Conservation (phyloP, 73 alveolate species). For the Tetrahymena borealis region DNA sequence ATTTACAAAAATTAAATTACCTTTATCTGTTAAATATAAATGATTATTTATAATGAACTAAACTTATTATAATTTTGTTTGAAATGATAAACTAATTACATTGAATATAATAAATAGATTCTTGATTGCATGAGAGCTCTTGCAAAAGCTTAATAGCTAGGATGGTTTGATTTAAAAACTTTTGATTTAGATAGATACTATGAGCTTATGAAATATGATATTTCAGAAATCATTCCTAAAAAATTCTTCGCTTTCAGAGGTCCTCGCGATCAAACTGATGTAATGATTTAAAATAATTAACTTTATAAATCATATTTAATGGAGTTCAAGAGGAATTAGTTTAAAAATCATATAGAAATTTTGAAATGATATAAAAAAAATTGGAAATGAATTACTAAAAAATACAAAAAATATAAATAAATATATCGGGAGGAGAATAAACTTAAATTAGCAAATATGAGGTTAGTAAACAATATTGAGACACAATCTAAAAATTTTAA, state of each 20-base stretch:
- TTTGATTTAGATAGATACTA: neutral
- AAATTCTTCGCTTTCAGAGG: slow-evolving; percentile 2
- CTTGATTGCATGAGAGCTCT: neutral
- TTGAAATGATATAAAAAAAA: too few species aligned
- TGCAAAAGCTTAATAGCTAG: neutral
- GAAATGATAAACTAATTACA: neutral
- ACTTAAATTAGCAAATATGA: too few species aligned
- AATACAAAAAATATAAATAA: too few species aligned
- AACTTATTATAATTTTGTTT: too few species aligned
- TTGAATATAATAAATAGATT: neutral
- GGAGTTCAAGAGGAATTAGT: too few species aligned
- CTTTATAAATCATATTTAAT: neutral
- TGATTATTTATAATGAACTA: too few species aligned
- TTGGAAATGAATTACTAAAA: too few species aligned
- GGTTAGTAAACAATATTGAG: too few species aligned
- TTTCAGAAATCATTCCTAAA: neutral
- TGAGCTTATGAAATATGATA: neutral
- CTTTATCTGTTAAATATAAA: too few species aligned
- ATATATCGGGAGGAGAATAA: too few species aligned
- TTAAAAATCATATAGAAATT: too few species aligned
- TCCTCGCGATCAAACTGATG: neutral
- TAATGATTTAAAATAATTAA: neutral
- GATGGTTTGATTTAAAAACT: neutral
- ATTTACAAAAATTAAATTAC: too few species aligned
- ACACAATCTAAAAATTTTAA: neutral